Conservation (phyloP, 805 yeast genomes). For the Teunomyces barrocoloradensis region DNA sequence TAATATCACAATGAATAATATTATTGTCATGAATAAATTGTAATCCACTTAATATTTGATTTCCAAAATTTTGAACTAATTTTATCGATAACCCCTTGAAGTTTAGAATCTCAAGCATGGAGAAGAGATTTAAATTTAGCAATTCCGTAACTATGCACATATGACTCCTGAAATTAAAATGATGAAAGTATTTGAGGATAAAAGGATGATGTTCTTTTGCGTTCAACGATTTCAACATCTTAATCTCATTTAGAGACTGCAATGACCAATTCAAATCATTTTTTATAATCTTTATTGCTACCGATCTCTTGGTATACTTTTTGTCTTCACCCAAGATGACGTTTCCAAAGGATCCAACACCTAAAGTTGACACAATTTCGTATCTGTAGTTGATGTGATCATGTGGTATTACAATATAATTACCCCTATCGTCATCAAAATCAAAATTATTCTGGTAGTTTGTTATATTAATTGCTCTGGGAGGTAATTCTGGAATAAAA, state of each 20-base stretch:
- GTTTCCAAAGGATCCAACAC: constrained; percentile 81
- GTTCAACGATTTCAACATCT: constrained; percentile 53
- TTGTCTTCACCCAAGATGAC: constrained; percentile 72
- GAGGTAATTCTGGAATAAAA: constrained; percentile 42
- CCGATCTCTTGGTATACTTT: constrained; percentile 43
- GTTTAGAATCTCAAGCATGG: constrained; percentile 48
- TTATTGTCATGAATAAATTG: constrained; percentile 53
- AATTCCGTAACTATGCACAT: constrained; percentile 78
- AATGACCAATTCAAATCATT: constrained; percentile 70
- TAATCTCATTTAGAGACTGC: constrained; percentile 77
- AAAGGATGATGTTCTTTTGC: constrained; percentile 10
- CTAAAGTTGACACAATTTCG: constrained; percentile 57
- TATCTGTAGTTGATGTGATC: constrained; percentile 80
- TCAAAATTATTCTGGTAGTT: constrained; percentile 55
- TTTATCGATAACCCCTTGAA: constrained; percentile 48
- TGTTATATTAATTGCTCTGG: constrained; percentile 31
- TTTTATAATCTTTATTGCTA: constrained; percentile 77
- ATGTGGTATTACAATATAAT: constrained; percentile 51
- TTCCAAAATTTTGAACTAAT: constrained; percentile 45
- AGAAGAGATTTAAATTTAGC: constrained; percentile 63
- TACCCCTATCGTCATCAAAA: constrained; percentile 68
- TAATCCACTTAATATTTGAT: constrained; percentile 59
- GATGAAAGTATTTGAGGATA: constrained; percentile 47
- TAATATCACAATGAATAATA: constrained; percentile 80
- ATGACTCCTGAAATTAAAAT: constrained; percentile 78